A percentile compares a stretch with the other conserved stretches of the same genome.
These are phyloP conservation scores for Xylaria sp. DNA, from an alignment of 2,329 filamentous ascomycete genomes.

Conservation along the genomic window DNA sequence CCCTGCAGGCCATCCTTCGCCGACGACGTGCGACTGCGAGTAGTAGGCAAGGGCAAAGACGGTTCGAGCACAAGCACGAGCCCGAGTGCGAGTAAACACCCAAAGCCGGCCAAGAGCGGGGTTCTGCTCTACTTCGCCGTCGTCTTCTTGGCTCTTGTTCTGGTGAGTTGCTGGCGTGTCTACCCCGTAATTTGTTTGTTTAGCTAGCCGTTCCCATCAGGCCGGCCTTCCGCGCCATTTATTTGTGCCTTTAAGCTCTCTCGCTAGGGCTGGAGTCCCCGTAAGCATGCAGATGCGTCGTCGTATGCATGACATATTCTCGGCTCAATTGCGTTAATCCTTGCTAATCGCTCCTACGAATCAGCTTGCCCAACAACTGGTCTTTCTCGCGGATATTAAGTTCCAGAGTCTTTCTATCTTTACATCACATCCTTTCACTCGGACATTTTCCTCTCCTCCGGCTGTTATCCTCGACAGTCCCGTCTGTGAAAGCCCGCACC, in stretches of 20 bases:
- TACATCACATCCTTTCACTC: constrained; percentile 33
- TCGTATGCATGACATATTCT: constrained; percentile 22
- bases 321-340: constrained; percentile 21
- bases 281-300: constrained; percentile 13
- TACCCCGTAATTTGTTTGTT: not conserved
- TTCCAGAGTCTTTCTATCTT: constrained; percentile 37
- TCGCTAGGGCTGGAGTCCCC: constrained; percentile 21
- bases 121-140: constrained; percentile 21
- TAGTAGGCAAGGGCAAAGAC: no score
- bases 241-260: constrained; percentile 6
- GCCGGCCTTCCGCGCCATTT: constrained; percentile 10
- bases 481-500: constrained; percentile 50
- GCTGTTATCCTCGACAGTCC: constrained; percentile 39
- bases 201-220: not conserved
- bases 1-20: constrained; percentile 3
- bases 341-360: constrained; percentile 25
- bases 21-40: not conserved
- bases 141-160: constrained; percentile 24
- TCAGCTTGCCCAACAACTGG: constrained; percentile 43
- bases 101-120: constrained; percentile 17
- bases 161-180: constrained; percentile 23
- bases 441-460: constrained; percentile 39
- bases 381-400: constrained; percentile 47
- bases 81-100: not conserved
- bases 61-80: no score